Conservation (phyloP, 2,329 filamentous ascomycete species). For the Sclerotinia subarctica region DNA sequence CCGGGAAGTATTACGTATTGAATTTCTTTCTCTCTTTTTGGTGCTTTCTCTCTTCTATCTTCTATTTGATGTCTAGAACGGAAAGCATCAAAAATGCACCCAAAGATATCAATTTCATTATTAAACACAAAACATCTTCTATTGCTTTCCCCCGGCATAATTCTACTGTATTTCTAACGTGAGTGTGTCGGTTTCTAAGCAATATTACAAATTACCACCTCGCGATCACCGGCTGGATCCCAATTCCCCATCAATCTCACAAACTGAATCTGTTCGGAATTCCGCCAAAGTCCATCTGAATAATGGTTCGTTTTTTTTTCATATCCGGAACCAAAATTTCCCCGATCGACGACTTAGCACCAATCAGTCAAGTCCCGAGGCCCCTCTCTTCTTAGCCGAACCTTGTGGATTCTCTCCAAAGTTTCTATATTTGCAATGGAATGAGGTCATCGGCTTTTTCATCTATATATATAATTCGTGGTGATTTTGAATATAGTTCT, state of each 20-base stretch:
- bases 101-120: background rate
- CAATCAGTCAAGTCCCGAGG: background rate
- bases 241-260: background rate
- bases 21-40: background rate
- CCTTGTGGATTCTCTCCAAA: background rate
- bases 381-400: constrained; percentile 2
- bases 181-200: background rate
- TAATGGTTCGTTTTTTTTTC: background rate
- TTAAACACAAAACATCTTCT: background rate
- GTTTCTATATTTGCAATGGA: background rate
- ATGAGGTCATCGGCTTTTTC: background rate
- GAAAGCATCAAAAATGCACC: background rate
- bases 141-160: background rate
- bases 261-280: background rate
- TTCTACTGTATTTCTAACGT: background rate
- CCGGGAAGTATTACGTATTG: no score
- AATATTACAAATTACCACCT: background rate
- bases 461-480: background rate
- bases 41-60: background rate
- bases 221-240: background rate
- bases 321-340: background rate
- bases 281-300: no score
- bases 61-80: background rate
- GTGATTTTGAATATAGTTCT: background rate
- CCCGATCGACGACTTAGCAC: background rate